A percentile compares a stretch with the other conserved stretches of the same genome.
phyloP scores from a whole-genome alignment of 108 stramenopile species.

The Seminavis robusta region DNA sequence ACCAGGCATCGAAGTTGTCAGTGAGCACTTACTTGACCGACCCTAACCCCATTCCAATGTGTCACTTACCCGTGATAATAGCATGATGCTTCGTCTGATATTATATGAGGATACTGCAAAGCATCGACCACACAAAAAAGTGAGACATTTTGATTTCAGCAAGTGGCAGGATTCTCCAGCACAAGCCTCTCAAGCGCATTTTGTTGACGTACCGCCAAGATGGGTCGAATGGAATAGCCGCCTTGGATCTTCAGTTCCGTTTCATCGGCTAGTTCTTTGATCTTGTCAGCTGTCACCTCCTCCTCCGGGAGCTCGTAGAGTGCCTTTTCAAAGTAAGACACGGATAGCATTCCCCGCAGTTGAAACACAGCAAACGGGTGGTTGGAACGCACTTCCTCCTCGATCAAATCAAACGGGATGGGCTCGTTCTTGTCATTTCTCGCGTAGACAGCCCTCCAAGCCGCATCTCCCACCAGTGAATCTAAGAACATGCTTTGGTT shows the following conservation, averaged over 20 bases:
- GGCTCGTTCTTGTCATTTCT: conserved; percentile 34
- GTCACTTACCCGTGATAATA: too few species aligned
- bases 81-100: conserved; percentile 56
- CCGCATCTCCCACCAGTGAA: conserved; percentile 59
- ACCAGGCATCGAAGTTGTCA: too few species aligned
- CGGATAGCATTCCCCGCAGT: conserved; percentile 56
- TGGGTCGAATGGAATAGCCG: conserved; percentile 50
- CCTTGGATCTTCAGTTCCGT: conserved; percentile 63
- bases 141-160: too few species aligned
- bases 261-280: conserved; percentile 52
- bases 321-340: conserved; percentile 71
- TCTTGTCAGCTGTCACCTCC: conserved; percentile 50
- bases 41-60: too few species aligned
- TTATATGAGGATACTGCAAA: conserved; percentile 69
- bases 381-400: conserved; percentile 55
- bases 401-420: conserved; percentile 61
- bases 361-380: conserved; percentile 58
- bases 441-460: conserved; percentile 69
- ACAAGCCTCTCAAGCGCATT: too few species aligned
- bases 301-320: conserved; percentile 64
- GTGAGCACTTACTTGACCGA: too few species aligned
- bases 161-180: too few species aligned
- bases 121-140: too few species aligned
- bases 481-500: conserved; percentile 70
- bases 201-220: conserved; percentile 53